Base-by-base conservation (phyloP, 495 filamentous ascomycete species). In the Trichoderma asperelloides region DNA sequence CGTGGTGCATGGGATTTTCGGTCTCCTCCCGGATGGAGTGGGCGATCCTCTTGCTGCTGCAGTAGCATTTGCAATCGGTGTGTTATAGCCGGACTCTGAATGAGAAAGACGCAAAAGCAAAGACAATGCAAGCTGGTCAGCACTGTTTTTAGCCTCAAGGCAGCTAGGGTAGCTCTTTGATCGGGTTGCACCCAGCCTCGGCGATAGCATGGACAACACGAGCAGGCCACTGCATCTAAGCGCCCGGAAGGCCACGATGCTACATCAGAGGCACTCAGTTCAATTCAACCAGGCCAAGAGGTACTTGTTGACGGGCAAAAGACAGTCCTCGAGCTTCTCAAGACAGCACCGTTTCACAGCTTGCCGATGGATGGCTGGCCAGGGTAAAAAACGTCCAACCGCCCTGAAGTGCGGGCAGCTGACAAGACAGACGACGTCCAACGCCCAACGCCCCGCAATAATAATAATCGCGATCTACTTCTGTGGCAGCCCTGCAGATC, bases 401-500 rank as follows among this genome's bases (percentile, higher is more conserved):
- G 33, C 9, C n/a, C 21, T 30, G 23, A 28, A 4, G 11, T 16
- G 18, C 15, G 47, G 16, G 55, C 55, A 60, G 55, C 55, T 60
- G 55, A 60, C 55, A 27, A 28, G 30, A 28, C 25, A 55, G 18
- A 25, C 49, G 9, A 55, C 49, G 49, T 55, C 49, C 18, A 25
- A 21, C 25, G 23, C 49, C 23, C 27, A 11, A 18, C 55, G 23
- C 55, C 55, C 55, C 23, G 23, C 23, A 30, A 37, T 3, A 37
- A 37, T 37, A 37, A 37, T 37, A 60, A 60, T 60, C 55, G 23
- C 55, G 55, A 60, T 60, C 55, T 60, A 25, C 55, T 60, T 60
- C 12, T 30, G 23, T 60, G 55, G 55, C 23, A 60, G 55, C 55
- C 55, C 55, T 60, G 55, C 55, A 60, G 55, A 60, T 60, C 55